Conservation (phyloP, 1,284 basidiomycete species). For the Puccinia sorghi region DNA sequence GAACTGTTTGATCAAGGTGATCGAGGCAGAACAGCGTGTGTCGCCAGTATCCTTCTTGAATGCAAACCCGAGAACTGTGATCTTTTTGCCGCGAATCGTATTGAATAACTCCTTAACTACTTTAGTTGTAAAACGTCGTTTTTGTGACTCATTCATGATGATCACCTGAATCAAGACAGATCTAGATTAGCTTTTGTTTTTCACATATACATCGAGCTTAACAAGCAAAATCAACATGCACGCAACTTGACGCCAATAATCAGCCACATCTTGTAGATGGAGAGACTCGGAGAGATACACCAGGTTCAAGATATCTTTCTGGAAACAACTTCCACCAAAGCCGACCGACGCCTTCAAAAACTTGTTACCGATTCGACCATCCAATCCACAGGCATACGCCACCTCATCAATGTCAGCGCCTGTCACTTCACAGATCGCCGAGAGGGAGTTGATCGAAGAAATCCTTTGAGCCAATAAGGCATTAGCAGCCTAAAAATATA, state of each 20-base stretch:
- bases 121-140: conserved; percentile 60
- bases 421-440: conserved; percentile 99
- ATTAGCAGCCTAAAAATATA: conserved; percentile 71
- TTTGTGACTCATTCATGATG: conserved; percentile 95
- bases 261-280: conserved; percentile 93
- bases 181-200: not conserved
- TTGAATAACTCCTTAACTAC: conserved; percentile 76
- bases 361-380: conserved; percentile 88
- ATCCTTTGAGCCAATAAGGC: conserved; percentile 95
- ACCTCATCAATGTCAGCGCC: conserved; percentile 99
- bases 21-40: conserved; percentile 87
- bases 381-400: conserved; percentile 87
- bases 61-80: conserved; percentile 87
- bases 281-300: conserved; percentile 93
- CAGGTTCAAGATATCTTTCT: conserved; percentile 97
- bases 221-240: too few species aligned
- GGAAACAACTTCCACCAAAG: conserved; percentile 99
- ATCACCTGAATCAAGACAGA: conserved; percentile 85
- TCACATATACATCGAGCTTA: conserved; percentile 52
- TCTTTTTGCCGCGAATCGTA: conserved; percentile 80
- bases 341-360: conserved; percentile 94
- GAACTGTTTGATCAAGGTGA: conserved; percentile 92
- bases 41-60: conserved; percentile 52
- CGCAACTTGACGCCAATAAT: conserved; percentile 73
- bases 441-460: conserved; percentile 95